Evolutionary conservation across 257 asterid species (phyloP).

Genomic region (Scutellaria galericulata): DNA sequence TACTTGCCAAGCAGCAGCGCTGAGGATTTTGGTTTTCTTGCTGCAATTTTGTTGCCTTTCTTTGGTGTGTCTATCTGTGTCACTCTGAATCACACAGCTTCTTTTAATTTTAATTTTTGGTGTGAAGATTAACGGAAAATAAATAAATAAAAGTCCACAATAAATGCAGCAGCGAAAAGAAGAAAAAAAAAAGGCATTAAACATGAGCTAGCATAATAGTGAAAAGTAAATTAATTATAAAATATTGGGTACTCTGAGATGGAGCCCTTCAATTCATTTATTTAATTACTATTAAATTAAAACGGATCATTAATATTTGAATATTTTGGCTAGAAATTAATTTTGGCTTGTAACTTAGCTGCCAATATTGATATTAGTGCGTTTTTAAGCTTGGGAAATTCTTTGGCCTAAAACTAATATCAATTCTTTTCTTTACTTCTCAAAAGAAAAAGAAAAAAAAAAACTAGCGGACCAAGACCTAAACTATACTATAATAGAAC

Average conservation of each 20-base stretch:
- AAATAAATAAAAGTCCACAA: constrained; percentile 11
- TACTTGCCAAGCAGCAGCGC: constrained; percentile 9
- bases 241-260: no score
- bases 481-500: no score
- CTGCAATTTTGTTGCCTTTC: neutral
- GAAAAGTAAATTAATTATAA: neutral
- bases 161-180: neutral
- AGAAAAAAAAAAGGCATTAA: neutral
- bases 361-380: neutral
- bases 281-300: no score
- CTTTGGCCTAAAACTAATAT: no score
- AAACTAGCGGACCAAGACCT: no score
- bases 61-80: constrained; percentile 19
- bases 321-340: neutral
- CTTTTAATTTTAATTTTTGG: neutral
- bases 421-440: no score
- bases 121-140: neutral
- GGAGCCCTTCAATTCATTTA: no score
- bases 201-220: neutral
- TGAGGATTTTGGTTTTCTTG: constrained; percentile 8
- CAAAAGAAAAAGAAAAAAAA: no score
- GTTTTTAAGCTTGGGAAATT: neutral
- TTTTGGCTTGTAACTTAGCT: neutral
- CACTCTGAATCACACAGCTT: constrained; percentile 37
- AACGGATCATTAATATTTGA: no score